Evolutionary conservation across 1,284 basidiomycete genomes (phyloP), one percentile per base, ranked within the genome.

Genomic region (Pseudozyma sp.): DNA sequence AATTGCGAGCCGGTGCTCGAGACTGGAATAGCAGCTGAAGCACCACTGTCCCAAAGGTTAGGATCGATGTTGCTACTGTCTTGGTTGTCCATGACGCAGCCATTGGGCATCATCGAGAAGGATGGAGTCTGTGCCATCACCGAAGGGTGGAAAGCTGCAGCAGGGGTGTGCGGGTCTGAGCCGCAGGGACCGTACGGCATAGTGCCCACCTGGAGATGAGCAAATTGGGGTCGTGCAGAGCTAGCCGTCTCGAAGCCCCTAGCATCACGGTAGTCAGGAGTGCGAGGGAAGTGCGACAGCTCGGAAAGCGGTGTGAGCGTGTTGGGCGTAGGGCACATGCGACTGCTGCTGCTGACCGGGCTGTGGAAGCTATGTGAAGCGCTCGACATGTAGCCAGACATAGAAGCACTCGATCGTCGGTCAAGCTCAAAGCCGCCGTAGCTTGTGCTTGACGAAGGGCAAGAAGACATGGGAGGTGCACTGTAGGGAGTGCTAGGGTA

Each of bases 291-390:
- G 10, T 64, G 47, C 21, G 66, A 54, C 36, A 62, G 2, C 16
- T 69, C 71, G 18, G 65, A 55, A 19, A 61, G 47, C 4, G 71
- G 62, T 1, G 65, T 69, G 25, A 69, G 66, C n/a, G 65, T 50
- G 13, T 58, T 50, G 3, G 71, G 58, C 16, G 71, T 65, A 6
- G 54, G 34, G 48, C 66, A 68, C 49, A 56, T 47, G 18, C 66
- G 57, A 14, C 59, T 61, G 48, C 57, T 54, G 45, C 38, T 42
- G 59, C 66, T 65, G 10, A 18, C n/a, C 1, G 70, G 58, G 36
- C 61, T 65, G 59, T 65, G 47, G 18, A 65, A 65, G 50, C 60
- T 47, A 45, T 52, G 45, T 34, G 64, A 56, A 48, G 36, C 48
- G 55, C 42, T 59, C 59, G 66, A 63, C 16, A 63, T 31, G 53